A percentile compares a stretch with the other conserved stretches of the same genome.
These are phyloP conservation scores for Albatrellus ellisii DNA, from an alignment of 768 basidiomycete species.

Conservation along the genomic window DNA sequence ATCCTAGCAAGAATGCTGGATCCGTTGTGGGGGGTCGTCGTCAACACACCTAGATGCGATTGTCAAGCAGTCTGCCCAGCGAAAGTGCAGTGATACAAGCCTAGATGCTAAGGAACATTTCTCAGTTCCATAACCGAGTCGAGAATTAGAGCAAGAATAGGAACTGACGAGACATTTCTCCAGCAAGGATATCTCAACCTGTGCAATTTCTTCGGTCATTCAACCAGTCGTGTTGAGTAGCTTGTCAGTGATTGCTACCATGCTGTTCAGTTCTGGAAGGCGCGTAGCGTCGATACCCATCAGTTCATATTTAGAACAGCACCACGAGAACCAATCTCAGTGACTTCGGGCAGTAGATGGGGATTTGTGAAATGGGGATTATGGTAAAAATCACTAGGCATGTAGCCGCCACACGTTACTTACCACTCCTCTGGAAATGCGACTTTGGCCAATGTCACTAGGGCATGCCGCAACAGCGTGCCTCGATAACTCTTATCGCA, in stretches of 20 bases:
- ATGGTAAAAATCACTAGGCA: neutral
- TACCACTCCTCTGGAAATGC: too few species aligned
- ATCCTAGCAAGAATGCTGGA: too few species aligned
- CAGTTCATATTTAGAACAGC: neutral
- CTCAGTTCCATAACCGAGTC: neutral
- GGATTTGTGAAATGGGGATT: slow-evolving; percentile 6
- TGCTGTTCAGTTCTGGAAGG: slow-evolving; percentile 3
- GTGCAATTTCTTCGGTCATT: neutral
- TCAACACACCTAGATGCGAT: too few species aligned
- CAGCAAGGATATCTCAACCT: neutral
- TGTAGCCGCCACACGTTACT: too few species aligned
- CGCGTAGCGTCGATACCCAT: neutral
- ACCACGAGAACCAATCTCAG: slow-evolving; percentile 1
- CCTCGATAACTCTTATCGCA: too few species aligned
- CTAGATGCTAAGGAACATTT: slow-evolving; percentile 6
- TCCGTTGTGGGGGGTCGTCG: too few species aligned
- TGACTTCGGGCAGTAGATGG: neutral
- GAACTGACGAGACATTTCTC: neutral
- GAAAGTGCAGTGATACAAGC: slow-evolving; percentile 7
- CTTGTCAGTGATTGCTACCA: slow-evolving; percentile 1
- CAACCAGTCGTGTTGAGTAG: neutral
- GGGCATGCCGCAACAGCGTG: too few species aligned
- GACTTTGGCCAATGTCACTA: too few species aligned
- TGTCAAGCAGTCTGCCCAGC: too few species aligned
- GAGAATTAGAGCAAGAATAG: neutral